Conservation (phyloP, 257 asterid genomes). For the Nicotiana noctiflora region DNA sequence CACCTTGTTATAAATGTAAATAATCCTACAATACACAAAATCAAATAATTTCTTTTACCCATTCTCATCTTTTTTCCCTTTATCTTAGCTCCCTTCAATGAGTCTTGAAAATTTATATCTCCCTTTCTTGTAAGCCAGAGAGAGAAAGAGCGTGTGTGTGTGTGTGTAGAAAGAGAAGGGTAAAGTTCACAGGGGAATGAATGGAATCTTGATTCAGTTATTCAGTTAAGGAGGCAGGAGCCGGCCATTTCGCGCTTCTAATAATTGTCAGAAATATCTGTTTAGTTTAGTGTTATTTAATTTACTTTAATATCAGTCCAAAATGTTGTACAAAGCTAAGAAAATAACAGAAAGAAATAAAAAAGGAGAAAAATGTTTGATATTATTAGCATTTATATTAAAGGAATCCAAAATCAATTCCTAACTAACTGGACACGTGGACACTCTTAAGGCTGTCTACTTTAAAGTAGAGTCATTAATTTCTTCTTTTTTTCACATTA, state of each 20-base stretch:
- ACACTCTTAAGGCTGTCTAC: too few species aligned
- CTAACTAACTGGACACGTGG: too few species aligned
- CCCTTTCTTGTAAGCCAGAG: background rate
- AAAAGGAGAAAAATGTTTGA: too few species aligned
- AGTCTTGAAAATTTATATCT: too few species aligned
- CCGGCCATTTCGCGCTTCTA: background rate
- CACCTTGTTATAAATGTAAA: background rate
- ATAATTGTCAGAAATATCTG: background rate
- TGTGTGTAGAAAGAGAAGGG: too few species aligned
- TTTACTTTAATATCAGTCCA: too few species aligned
- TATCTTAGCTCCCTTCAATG: background rate
- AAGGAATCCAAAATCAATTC: too few species aligned
- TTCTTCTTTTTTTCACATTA: too few species aligned
- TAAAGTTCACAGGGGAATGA: background rate
- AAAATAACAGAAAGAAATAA: too few species aligned
- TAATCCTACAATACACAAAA: background rate
- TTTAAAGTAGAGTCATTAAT: too few species aligned
- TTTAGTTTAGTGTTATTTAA: background rate
- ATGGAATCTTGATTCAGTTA: constrained; percentile 6
- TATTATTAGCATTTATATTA: too few species aligned
- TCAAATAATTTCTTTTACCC: background rate
- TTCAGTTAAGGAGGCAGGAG: background rate
- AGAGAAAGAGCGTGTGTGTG: background rate
- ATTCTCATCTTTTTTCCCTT: background rate
- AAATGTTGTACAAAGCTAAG: too few species aligned